phyloP scores from a whole-genome alignment of 352 stramenopile genomes.

The Elongisporangium prolatum region DNA sequence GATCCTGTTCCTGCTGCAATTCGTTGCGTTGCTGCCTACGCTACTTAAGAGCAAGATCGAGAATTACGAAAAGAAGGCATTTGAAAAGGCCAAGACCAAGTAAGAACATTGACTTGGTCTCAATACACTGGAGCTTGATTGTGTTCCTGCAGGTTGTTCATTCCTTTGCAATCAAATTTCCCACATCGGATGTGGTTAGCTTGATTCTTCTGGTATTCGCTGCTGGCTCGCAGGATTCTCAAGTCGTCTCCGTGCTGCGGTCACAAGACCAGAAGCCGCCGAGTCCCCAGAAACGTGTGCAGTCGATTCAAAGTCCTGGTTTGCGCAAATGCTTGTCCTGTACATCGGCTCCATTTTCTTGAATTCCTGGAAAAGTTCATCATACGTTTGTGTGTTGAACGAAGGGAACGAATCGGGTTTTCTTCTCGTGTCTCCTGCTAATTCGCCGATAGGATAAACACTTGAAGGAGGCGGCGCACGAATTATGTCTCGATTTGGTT shows the following conservation, averaged over 20 bases:
- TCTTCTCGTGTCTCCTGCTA: background rate
- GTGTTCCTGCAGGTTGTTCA: background rate
- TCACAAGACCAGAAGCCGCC: background rate
- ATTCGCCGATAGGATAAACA: background rate
- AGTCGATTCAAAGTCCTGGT: background rate
- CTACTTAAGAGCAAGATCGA: slow-evolving; percentile 86
- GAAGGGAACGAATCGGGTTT: slow-evolving; percentile 19
- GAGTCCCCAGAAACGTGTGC: background rate
- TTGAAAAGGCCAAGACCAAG: slow-evolving; percentile 56
- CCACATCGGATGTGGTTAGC: too few species aligned
- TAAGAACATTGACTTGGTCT: slow-evolving; percentile 5
- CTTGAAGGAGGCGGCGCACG: slow-evolving; percentile 21
- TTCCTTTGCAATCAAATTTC: background rate
- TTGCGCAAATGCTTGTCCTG: background rate
- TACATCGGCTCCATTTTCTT: slow-evolving; percentile 1
- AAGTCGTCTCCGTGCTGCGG: background rate
- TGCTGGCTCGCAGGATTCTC: background rate
- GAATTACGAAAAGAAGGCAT: slow-evolving; percentile 73
- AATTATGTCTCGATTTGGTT: slow-evolving; percentile 25
- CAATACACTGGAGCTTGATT: background rate
- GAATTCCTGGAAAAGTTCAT: slow-evolving; percentile 21
- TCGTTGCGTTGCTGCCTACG: slow-evolving; percentile 76
- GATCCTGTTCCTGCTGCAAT: slow-evolving; percentile 82
- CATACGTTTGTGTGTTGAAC: slow-evolving; percentile 27
- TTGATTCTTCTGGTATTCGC: background rate